phyloP scores from a whole-genome alignment of 1,139 yeast genomes.

The Yamadazyma triangularis region DNA sequence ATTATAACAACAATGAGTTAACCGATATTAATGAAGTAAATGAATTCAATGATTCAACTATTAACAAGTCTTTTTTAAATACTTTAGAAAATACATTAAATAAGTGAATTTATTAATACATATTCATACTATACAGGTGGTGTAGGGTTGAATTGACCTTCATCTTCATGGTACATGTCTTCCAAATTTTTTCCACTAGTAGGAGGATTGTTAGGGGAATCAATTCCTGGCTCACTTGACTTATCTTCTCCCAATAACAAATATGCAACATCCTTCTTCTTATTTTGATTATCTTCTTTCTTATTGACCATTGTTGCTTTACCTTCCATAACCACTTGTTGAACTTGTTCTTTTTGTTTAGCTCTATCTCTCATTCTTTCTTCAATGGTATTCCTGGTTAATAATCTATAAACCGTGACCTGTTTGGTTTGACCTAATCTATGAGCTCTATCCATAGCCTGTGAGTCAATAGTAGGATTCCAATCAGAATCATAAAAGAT shows the following conservation, averaged over 20 bases:
- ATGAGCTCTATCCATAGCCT: slow-evolving; percentile 99
- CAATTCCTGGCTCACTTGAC: slow-evolving; percentile 19
- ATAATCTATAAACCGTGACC: slow-evolving; percentile 90
- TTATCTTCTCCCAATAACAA: slow-evolving; percentile 73
- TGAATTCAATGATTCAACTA: slow-evolving; percentile 3
- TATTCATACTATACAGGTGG: slow-evolving; percentile 1
- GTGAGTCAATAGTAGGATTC: slow-evolving; percentile 99
- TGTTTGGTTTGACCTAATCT: slow-evolving; percentile 96
- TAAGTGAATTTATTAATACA: slow-evolving; percentile 4
- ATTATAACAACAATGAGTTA: neutral
- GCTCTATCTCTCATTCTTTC: slow-evolving; percentile 99
- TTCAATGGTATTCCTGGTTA: slow-evolving; percentile 91
- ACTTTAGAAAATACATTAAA: slow-evolving; percentile 17
- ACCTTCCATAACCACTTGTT: slow-evolving; percentile 98
- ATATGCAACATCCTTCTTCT: slow-evolving; percentile 64
- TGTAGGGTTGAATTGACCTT: slow-evolving; percentile 44
- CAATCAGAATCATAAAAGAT: slow-evolving; percentile 97
- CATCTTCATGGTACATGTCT: slow-evolving; percentile 61
- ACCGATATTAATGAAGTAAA: neutral
- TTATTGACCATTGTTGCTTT: slow-evolving; percentile 44
- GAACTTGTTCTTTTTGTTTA: slow-evolving; percentile 97
- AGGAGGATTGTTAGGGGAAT: slow-evolving; percentile 3
- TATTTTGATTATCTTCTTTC: slow-evolving; percentile 32
- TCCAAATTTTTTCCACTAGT: slow-evolving; percentile 29
- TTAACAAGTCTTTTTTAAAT: slow-evolving; percentile 12